A percentile compares a stretch with the other conserved stretches of the same genome.
Evolutionary conservation across 75 land plant species (phyloP).

Genomic region (Pseudotsuga menziesii): DNA sequence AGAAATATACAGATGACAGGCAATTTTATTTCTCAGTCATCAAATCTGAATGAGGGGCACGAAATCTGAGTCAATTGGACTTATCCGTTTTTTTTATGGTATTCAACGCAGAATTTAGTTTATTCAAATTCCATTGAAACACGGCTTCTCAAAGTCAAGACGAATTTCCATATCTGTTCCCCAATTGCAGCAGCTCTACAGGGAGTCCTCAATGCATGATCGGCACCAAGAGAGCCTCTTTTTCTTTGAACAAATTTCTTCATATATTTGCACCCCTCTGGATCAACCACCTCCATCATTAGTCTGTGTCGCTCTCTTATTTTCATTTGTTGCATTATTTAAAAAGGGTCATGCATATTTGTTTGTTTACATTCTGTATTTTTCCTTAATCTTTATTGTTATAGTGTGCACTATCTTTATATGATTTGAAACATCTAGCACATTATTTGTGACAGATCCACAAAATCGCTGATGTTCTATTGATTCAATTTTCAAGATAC

Average conservation of each 20-base stretch:
- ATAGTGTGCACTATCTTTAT: neutral
- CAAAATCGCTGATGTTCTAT: neutral
- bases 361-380: no score
- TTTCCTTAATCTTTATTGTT: neutral
- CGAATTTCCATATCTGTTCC: neutral
- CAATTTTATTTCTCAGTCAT: no score
- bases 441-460: neutral
- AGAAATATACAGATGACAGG: no score
- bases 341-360: neutral
- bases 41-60: no score
- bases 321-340: neutral
- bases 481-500: neutral
- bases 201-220: neutral
- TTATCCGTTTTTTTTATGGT: no score
- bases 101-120: no score
- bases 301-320: neutral
- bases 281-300: neutral
- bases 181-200: neutral
- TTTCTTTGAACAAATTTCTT: constrained; percentile 1
- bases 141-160: no score
- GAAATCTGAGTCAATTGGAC: no score
- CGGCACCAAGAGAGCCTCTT: constrained; percentile 6
- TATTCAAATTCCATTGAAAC: no score
- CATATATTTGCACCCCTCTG: neutral
- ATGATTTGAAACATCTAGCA: neutral